A percentile compares a stretch with the other conserved stretches of the same genome.
Conservation (phyloP, 352 stramenopile genomes). For the Phytophthora boehmeriae region DNA sequence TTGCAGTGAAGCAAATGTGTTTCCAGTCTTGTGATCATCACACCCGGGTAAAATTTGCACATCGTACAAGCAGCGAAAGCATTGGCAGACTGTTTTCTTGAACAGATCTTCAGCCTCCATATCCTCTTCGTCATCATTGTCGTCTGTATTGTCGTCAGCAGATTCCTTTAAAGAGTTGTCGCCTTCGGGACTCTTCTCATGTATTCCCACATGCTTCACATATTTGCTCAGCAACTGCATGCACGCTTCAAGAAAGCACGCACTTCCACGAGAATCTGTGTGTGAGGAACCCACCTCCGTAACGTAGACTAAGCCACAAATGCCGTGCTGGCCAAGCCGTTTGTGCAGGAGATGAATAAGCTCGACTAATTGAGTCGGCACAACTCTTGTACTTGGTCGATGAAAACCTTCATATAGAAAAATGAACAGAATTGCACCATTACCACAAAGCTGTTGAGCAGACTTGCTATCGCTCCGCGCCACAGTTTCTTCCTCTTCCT, state of each 20-base stretch:
- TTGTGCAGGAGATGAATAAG: slow-evolving; percentile 51
- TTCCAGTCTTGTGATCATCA: slow-evolving; percentile 64
- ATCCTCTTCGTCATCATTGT: slow-evolving; percentile 15
- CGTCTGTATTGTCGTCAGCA: neutral
- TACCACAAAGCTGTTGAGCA: slow-evolving; percentile 51
- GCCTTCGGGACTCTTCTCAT: slow-evolving; percentile 13
- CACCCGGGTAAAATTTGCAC: slow-evolving; percentile 62
- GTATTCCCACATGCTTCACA: slow-evolving; percentile 12
- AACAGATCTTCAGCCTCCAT: slow-evolving; percentile 34
- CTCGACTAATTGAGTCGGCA: slow-evolving; percentile 17
- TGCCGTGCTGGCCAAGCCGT: slow-evolving; percentile 48
- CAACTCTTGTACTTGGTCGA: neutral
- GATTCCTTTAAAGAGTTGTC: slow-evolving; percentile 3
- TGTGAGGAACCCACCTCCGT: slow-evolving; percentile 11
- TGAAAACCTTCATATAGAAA: slow-evolving; percentile 40
- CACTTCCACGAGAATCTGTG: slow-evolving; percentile 7
- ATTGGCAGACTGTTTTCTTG: slow-evolving; percentile 63
- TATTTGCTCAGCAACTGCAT: slow-evolving; percentile 38
- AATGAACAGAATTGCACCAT: slow-evolving; percentile 59
- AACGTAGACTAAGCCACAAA: slow-evolving; percentile 50
- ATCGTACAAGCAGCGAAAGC: slow-evolving; percentile 78
- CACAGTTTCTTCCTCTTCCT: slow-evolving; percentile 68
- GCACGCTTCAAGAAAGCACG: slow-evolving; percentile 55
- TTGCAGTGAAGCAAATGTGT: slow-evolving; percentile 43
- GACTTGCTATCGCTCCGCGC: slow-evolving; percentile 50